Conservation (phyloP, 176 grass and related monocot species). For the Echinochloa phyllopogon region DNA sequence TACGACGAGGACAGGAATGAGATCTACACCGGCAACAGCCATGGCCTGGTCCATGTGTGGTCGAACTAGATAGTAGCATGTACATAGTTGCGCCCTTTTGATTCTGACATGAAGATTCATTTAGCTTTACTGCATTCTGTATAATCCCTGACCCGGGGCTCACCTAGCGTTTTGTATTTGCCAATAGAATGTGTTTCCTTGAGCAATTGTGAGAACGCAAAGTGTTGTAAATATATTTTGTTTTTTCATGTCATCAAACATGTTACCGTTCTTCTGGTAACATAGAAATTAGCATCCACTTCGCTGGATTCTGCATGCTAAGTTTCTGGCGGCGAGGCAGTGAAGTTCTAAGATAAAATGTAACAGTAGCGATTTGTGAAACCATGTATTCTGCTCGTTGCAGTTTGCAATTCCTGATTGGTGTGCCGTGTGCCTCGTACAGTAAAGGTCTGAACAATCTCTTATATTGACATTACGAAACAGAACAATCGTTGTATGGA, state of each 20-base stretch:
- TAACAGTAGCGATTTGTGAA: not conserved
- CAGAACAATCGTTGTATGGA: constrained; percentile 87
- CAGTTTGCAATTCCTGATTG: not conserved
- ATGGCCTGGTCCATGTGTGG: constrained; percentile 96
- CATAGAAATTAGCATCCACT: constrained; percentile 17
- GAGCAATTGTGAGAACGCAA: constrained; percentile 32
- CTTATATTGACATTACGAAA: constrained; percentile 89
- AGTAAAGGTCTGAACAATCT: constrained; percentile 38
- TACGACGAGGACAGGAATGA: constrained; percentile 97
- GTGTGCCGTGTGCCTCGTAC: too few species aligned
- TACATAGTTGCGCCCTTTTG: constrained; percentile 35
- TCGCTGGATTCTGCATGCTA: not conserved
- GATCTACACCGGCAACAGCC: constrained; percentile 94
- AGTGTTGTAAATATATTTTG: constrained; percentile 48
- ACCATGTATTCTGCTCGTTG: too few species aligned
- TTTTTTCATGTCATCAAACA: not conserved
- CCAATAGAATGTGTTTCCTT: constrained; percentile 42
- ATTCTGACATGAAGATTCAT: constrained; percentile 24
- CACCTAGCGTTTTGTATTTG: constrained; percentile 37
- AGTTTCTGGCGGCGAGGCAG: not conserved
- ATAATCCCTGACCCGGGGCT: not conserved
- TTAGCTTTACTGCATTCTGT: constrained; percentile 36
- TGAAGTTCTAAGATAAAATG: not conserved
- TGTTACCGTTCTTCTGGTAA: constrained; percentile 2
- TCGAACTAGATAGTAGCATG: constrained; percentile 67